These are phyloP conservation scores for Exophiala sp. DNA, from an alignment of 2,329 filamentous ascomycete genomes.

Conservation along the genomic window DNA sequence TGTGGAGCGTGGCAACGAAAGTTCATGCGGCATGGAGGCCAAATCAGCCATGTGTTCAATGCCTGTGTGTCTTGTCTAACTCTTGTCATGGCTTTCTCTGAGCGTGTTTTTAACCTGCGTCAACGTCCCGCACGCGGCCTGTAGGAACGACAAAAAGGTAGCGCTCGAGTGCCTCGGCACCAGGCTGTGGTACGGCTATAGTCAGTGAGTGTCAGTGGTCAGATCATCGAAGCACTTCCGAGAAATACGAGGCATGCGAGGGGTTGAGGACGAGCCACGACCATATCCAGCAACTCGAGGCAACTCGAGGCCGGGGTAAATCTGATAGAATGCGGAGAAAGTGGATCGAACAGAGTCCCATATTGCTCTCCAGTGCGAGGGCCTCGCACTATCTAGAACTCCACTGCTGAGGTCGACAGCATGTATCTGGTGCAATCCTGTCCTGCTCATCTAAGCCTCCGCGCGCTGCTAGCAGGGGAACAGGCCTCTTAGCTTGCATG, in stretches of 20 bases:
- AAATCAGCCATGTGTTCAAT: neutral
- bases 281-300: no score
- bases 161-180: slow-evolving; percentile 9
- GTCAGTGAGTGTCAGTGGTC: neutral
- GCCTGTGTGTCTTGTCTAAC: neutral
- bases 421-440: no score
- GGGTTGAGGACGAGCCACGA: neutral
- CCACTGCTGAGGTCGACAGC: no score
- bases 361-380: neutral
- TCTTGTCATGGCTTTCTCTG: neutral
- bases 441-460: no score
- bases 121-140: neutral
- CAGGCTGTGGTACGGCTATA: slow-evolving; percentile 4
- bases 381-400: neutral
- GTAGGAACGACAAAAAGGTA: neutral
- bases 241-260: neutral
- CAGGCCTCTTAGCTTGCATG: no score
- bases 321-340: slow-evolving; percentile 7
- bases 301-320: neutral
- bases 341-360: neutral
- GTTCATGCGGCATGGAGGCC: neutral
- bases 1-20: neutral
- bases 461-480: no score
- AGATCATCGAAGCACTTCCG: neutral
- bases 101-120: no score